Base-by-base conservation (phyloP, 2,329 filamentous ascomycete species). In the Penicillium hesseltinei region DNA sequence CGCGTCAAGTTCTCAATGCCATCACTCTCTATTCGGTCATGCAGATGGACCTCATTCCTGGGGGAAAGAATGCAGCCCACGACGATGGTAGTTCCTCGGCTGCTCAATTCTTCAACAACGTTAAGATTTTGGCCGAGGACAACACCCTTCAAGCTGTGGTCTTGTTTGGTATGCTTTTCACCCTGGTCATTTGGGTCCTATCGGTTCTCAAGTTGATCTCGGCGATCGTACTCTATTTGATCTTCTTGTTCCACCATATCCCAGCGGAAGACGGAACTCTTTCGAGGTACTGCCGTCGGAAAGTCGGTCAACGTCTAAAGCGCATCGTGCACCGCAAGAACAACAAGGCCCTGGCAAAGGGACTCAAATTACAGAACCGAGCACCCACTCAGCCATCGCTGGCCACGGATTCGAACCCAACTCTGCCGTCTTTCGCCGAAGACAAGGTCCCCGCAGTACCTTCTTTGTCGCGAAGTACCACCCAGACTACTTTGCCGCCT, bases 241-340 rank as follows among this genome's bases (percentile, higher is more conserved):
- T 91, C 67, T 99, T 96, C 74, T 82, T 99, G 6, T 96, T 90
- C 84, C 90, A 94, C 74, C 94, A 93, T 76, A 93, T 99, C 60
- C 92, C 92, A 1, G 83, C 84, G 36, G 81, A 85, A 11, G 92
- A 97, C 69, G 91, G 91, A 6, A 88, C 89, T 8, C 81, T 99
- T 31, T 85, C 86, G 5, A 87, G 87, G 27, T 99, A 96, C 77
- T 97, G 94, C 72, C 88, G 90, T 60, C 88, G 92, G 45, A 97
- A 97, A 78, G 88, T 96, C 72, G 95, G 96, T 76, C 88, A 85
- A 67, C 83, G 92, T 64, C 81, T 99, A 64, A 89, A 89, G 69
- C 86, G 86, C 65, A 94, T 97, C 63, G 92, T 97, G 4, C 86
- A 87, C 54, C 84, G 81, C 67, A 97, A 94, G 77, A 90, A 96